Conservation (phyloP, 441 rosid genomes). For the Omphalea diandra region DNA sequence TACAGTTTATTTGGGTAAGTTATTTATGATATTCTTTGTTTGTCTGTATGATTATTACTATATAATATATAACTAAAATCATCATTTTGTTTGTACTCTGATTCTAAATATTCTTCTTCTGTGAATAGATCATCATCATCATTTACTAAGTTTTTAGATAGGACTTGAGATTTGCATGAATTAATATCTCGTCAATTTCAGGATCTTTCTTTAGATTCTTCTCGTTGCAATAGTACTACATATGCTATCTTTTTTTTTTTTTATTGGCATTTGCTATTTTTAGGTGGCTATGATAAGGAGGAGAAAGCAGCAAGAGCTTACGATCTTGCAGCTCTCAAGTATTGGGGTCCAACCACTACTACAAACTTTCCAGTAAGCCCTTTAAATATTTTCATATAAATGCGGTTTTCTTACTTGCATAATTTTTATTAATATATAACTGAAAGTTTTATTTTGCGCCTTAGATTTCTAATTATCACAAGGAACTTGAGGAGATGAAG, state of each 20-base stretch:
- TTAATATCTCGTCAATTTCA: slow-evolving; percentile 10
- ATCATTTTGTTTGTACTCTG: slow-evolving; percentile 34
- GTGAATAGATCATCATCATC: no score
- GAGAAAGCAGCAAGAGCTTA: slow-evolving; percentile 97
- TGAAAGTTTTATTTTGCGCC: no score
- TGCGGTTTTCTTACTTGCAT: not conserved
- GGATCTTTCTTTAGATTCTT: slow-evolving; percentile 17
- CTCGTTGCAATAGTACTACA: not conserved
- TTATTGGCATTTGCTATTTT: not conserved
- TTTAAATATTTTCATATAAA: not conserved
- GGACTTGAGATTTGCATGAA: slow-evolving; percentile 30
- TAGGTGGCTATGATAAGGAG: slow-evolving; percentile 96
- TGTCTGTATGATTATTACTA: not conserved
- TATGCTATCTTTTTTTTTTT: not conserved
- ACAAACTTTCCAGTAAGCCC: slow-evolving; percentile 77
- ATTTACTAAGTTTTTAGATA: slow-evolving; percentile 20
- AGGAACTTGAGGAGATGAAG: slow-evolving; percentile 87
- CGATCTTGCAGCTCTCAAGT: slow-evolving; percentile 96
- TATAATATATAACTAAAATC: slow-evolving; percentile 20
- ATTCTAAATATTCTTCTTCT: slow-evolving; percentile 17
- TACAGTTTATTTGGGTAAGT: slow-evolving; percentile 93
- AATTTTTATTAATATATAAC: not conserved
- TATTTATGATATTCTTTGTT: slow-evolving; percentile 9
- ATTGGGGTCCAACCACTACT: slow-evolving; percentile 94
- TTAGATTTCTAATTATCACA: slow-evolving; percentile 72